Conservation (phyloP, 2,329 filamentous ascomycete species). For the Biscogniauxia mediterranea region DNA sequence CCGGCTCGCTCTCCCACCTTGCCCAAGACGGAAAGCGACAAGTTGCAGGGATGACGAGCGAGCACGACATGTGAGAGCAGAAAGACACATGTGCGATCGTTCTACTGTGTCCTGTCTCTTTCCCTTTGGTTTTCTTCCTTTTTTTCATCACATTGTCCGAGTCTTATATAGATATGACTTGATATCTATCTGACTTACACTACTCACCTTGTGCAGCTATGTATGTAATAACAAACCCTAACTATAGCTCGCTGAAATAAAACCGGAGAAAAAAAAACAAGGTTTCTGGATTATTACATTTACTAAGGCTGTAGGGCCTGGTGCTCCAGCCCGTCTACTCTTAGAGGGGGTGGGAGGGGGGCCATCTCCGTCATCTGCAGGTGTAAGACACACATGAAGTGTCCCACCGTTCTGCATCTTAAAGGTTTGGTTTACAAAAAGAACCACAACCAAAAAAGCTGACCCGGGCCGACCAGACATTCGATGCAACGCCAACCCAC, state of each 20-base stretch:
- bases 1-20: background rate
- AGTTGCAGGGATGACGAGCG: background rate
- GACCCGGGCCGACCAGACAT: background rate
- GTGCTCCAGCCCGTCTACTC: background rate
- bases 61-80: background rate
- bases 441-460: background rate
- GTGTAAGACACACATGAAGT: background rate
- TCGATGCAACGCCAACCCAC: background rate
- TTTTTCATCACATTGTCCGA: too few species aligned
- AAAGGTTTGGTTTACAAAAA: background rate
- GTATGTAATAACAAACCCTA: too few species aligned
- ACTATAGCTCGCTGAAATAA: too few species aligned
- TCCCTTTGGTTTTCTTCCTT: background rate
- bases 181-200: too few species aligned
- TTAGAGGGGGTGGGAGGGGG: too few species aligned
- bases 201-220: too few species aligned
- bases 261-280: too few species aligned
- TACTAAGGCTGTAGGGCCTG: background rate
- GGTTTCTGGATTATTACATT: background rate
- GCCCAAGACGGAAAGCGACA: background rate
- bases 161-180: too few species aligned
- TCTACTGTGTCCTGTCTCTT: background rate
- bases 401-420: background rate
- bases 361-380: background rate
- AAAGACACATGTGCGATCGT: background rate